A percentile compares a stretch with the other conserved stretches of the same genome.
These are phyloP conservation scores for Phytophthora nicotianae DNA, from an alignment of 352 stramenopile species.

Conservation along the genomic window DNA sequence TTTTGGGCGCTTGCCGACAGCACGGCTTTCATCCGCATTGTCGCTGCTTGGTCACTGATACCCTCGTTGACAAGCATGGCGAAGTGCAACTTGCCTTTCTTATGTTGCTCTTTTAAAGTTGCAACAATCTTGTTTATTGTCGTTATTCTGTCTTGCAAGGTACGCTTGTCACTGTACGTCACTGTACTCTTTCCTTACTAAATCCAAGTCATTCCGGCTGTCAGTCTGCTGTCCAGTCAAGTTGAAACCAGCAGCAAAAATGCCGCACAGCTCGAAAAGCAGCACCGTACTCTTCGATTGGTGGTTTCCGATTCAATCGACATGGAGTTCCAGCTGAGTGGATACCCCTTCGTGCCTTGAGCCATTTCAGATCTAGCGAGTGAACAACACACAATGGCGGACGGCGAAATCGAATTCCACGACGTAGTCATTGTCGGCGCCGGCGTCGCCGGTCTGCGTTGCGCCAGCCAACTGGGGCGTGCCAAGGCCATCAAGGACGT, in stretches of 20 bases:
- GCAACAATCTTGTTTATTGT: too few relatives aligned
- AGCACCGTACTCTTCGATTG: conserved; percentile 30
- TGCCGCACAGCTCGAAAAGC: conserved; percentile 5
- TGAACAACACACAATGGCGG: conserved; percentile 16
- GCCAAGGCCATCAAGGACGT: conserved; percentile 62
- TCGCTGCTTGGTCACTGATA: too few relatives aligned
- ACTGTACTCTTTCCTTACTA: conserved; percentile 20
- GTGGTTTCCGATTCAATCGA: conserved; percentile 15
- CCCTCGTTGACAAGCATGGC: not conserved
- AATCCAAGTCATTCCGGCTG: conserved; percentile 9
- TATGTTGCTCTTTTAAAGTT: not conserved
- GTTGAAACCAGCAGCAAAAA: conserved; percentile 16
- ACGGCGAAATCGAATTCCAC: conserved; percentile 39
- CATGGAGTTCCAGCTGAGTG: not conserved
- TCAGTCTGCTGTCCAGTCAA: conserved; percentile 38
- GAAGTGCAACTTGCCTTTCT: not conserved
- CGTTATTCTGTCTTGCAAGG: conserved; percentile 28
- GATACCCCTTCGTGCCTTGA: not conserved
- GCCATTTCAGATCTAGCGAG: conserved; percentile 24
- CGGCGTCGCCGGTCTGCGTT: conserved; percentile 68
- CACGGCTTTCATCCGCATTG: too few relatives aligned
- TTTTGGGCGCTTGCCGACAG: too few relatives aligned
- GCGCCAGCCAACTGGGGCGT: conserved; percentile 65
- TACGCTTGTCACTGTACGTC: not conserved
- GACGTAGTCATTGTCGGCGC: conserved; percentile 78